Percentiles rank a stretch among this genome's conserved stretches.
Evolutionary conservation across 306 rosid species (phyloP).

Genomic region (Cucurbita moschata): DNA sequence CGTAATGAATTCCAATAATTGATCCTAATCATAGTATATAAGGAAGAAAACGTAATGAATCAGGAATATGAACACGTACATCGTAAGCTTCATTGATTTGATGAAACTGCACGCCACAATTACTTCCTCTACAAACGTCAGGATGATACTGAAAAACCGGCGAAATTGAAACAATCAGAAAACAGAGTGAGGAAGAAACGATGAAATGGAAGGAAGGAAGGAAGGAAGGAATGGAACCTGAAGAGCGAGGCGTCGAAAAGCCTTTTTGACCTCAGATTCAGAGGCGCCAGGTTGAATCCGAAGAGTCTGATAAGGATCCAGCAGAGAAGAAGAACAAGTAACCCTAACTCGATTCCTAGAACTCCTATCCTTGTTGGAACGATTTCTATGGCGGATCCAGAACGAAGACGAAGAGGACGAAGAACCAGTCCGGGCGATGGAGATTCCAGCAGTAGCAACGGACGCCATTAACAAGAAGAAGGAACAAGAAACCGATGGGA

Average conservation of each 20-base stretch:
- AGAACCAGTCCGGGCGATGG: constrained; percentile 31
- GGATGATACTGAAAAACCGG: constrained; percentile 61
- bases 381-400: constrained; percentile 27
- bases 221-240: constrained; percentile 24
- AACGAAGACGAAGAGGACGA: constrained; percentile 29
- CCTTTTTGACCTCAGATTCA: constrained; percentile 78
- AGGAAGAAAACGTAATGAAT: not conserved
- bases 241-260: constrained; percentile 76
- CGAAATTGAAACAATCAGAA: not conserved
- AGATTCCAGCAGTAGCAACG: constrained; percentile 25
- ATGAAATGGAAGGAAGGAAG: not conserved
- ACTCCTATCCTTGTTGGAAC: constrained; percentile 10
- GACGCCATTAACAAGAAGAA: constrained; percentile 23
- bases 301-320: constrained; percentile 67
- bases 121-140: constrained; percentile 70
- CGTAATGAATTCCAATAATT: not conserved
- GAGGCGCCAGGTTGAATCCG: constrained; percentile 54
- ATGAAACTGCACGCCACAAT: constrained; percentile 70
- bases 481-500: not conserved
- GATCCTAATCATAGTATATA: not conserved
- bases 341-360: constrained; percentile 17
- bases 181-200: not conserved
- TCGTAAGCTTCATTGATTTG: constrained; percentile 81
- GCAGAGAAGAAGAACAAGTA: constrained; percentile 25
- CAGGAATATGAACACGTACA: constrained; percentile 22